These are phyloP conservation scores for Singerocomus inundabilis DNA, from an alignment of 1,284 basidiomycete species.

Conservation along the genomic window DNA sequence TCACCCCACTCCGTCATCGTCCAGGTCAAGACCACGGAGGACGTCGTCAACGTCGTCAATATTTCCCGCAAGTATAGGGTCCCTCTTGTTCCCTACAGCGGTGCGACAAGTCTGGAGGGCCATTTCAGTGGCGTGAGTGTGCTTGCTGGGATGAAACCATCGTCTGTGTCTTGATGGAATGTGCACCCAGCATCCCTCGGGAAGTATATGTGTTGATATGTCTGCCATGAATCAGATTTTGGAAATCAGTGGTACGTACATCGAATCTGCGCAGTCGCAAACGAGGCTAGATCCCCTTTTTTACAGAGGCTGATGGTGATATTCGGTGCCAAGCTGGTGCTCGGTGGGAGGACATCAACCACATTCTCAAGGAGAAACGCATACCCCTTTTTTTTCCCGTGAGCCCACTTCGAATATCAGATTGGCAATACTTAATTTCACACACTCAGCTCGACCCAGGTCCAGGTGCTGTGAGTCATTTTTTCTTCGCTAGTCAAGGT, in stretches of 20 bases:
- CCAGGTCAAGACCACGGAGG: constrained; percentile 47
- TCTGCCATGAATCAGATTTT: constrained; percentile 65
- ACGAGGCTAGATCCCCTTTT: background rate
- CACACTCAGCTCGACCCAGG: constrained; percentile 49
- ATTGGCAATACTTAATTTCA: background rate
- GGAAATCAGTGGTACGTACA: constrained; percentile 41
- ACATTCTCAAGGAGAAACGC: constrained; percentile 63
- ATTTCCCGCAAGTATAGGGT: constrained; percentile 56
- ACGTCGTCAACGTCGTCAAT: constrained; percentile 57
- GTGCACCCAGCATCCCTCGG: constrained; percentile 40
- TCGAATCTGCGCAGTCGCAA: background rate
- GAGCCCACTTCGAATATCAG: constrained; percentile 16
- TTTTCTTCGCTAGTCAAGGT: background rate
- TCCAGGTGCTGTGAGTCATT: constrained; percentile 46
- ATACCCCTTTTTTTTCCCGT: constrained; percentile 73
- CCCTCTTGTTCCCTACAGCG: constrained; percentile 57
- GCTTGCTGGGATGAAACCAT: background rate
- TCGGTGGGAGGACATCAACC: constrained; percentile 89
- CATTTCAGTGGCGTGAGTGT: constrained; percentile 42
- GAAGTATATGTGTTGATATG: constrained; percentile 70
- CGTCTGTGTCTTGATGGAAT: background rate
- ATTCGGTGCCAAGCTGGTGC: constrained; percentile 79
- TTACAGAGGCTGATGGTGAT: constrained; percentile 54
- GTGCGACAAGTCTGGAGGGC: constrained; percentile 59
- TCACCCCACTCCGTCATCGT: constrained; percentile 68